Conservation (phyloP, 2,329 filamentous ascomycete genomes). For the Pseudogymnoascus sp. region DNA sequence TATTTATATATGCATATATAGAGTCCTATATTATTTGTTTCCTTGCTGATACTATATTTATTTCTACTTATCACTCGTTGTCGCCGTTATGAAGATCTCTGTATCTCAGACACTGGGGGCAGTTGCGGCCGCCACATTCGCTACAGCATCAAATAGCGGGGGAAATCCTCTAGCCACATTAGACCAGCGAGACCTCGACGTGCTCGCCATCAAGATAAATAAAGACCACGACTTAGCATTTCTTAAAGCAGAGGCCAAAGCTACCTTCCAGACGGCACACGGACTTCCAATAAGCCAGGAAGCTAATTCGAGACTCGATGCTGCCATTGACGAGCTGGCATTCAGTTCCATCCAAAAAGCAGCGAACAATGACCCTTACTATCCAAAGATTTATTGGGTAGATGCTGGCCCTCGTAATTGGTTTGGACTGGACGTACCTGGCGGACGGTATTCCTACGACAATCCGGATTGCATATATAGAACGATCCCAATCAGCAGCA, state of each 20-base stretch:
- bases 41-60: background rate
- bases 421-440: background rate
- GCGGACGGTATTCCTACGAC: background rate
- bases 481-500: background rate
- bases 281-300: background rate
- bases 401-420: background rate
- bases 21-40: background rate
- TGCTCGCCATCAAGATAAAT: background rate
- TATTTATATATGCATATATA: background rate
- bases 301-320: background rate
- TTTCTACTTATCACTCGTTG: background rate
- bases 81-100: background rate
- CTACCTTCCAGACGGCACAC: background rate
- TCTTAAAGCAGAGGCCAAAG: background rate
- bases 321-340: background rate
- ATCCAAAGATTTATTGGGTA: background rate
- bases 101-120: background rate
- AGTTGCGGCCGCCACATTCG: background rate
- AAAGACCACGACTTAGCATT: background rate
- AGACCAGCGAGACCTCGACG: background rate
- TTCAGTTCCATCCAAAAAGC: background rate
- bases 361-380: background rate
- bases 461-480: constrained; percentile 1
- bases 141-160: background rate
- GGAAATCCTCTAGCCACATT: background rate